These are phyloP conservation scores for Globisporangium recalcitrans DNA, from an alignment of 352 stramenopile species.

Conservation along the genomic window DNA sequence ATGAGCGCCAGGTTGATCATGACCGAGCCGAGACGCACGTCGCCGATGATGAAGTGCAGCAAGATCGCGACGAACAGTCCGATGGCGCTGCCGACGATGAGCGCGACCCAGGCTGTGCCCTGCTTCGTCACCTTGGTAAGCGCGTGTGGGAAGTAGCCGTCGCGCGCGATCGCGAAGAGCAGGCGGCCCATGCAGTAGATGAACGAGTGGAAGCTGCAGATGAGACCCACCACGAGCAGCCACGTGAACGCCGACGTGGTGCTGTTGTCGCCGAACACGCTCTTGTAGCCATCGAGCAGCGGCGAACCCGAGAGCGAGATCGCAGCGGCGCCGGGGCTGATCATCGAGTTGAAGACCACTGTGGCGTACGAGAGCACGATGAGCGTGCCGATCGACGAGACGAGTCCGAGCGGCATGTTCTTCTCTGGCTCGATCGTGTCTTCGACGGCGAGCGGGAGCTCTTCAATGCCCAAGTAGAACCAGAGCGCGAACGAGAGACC, in stretches of 20 bases:
- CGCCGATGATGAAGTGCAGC: slow-evolving; percentile 57
- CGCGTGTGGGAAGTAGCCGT: slow-evolving; percentile 50
- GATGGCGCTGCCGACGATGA: slow-evolving; percentile 42
- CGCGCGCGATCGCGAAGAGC: slow-evolving; percentile 58
- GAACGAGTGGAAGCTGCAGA: slow-evolving; percentile 71
- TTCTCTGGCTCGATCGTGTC: slow-evolving; percentile 56
- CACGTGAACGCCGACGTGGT: slow-evolving; percentile 64
- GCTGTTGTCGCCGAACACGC: slow-evolving; percentile 62
- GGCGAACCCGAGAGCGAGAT: slow-evolving; percentile 44
- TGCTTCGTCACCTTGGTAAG: slow-evolving; percentile 37
- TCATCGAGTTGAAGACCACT: slow-evolving; percentile 64
- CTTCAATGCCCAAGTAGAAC: slow-evolving; percentile 71
- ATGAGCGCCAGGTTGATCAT: slow-evolving; percentile 70
- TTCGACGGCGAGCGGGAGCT: slow-evolving; percentile 57
- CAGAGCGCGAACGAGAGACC: slow-evolving; percentile 63
- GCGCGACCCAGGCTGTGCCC: slow-evolving; percentile 45
- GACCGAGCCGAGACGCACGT: slow-evolving; percentile 50
- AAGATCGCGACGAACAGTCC: slow-evolving; percentile 43
- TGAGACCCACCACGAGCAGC: slow-evolving; percentile 56
- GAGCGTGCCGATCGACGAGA: slow-evolving; percentile 54
- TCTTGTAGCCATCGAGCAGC: slow-evolving; percentile 55
- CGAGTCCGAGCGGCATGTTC: slow-evolving; percentile 53
- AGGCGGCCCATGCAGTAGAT: slow-evolving; percentile 75
- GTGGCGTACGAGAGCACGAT: slow-evolving; percentile 50
- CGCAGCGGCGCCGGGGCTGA: slow-evolving; percentile 37